phyloP scores from a whole-genome alignment of 2,329 filamentous ascomycete species.

The Thielaviopsis ethacetica region DNA sequence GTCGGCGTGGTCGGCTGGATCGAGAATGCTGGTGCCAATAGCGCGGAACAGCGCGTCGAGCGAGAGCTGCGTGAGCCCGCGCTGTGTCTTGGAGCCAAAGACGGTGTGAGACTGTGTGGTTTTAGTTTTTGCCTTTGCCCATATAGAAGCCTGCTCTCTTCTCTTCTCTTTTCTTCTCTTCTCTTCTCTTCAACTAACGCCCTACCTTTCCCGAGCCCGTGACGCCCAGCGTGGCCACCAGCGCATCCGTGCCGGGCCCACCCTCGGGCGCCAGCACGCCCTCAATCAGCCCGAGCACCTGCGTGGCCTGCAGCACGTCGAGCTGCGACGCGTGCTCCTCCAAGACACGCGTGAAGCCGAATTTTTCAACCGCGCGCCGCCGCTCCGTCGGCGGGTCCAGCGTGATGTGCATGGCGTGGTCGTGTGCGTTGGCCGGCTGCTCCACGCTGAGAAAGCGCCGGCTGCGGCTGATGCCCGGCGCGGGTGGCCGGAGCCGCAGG shows the following conservation, averaged over 20 bases:
- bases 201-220: conserved; percentile 89
- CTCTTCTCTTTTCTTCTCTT: too few relatives aligned
- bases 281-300: conserved; percentile 58
- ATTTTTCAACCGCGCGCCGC: conserved; percentile 79
- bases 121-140: too few relatives aligned
- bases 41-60: conserved; percentile 82
- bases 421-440: conserved; percentile 25
- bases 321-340: conserved; percentile 72
- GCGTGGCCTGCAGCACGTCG: conserved; percentile 70
- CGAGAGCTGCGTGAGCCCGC: conserved; percentile 79
- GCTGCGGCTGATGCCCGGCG: conserved; percentile 15
- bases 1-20: conserved; percentile 37
- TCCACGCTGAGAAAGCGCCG: conserved; percentile 75
- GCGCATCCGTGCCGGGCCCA: conserved; percentile 68
- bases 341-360: conserved; percentile 87
- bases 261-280: conserved; percentile 54
- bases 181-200: not conserved
- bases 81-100: conserved; percentile 69
- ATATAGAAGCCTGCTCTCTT: too few relatives aligned
- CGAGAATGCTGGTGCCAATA: conserved; percentile 54
- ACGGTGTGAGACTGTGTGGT: conserved; percentile 81
- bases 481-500: conserved; percentile 61
- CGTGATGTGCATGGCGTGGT: conserved; percentile 51
- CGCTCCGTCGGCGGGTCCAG: conserved; percentile 71
- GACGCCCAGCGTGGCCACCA: conserved; percentile 82